A percentile compares a stretch with the other conserved stretches of the same genome.
phyloP scores from a whole-genome alignment of 805 yeast genomes.

The Saccharomyces eubayanus region DNA sequence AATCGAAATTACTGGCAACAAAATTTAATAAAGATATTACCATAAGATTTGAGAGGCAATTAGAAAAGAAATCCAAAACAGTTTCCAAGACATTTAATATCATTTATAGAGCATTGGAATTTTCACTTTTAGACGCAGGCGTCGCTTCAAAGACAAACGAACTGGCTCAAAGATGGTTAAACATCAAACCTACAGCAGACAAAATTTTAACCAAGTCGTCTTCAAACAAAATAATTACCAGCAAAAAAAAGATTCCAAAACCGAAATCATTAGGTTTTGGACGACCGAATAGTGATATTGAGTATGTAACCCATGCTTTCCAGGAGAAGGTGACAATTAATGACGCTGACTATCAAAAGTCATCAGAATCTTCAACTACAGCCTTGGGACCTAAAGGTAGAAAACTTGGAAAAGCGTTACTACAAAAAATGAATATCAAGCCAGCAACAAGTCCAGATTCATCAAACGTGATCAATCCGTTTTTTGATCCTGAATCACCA shows the following conservation, averaged over 20 bases:
- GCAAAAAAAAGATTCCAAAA: neutral
- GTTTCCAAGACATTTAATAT: slow-evolving; percentile 34
- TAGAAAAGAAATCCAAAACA: slow-evolving; percentile 32
- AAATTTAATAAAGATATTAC: slow-evolving; percentile 11
- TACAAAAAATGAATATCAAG: slow-evolving; percentile 36
- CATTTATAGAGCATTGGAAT: slow-evolving; percentile 35
- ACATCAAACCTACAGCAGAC: slow-evolving; percentile 14
- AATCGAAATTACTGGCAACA: slow-evolving; percentile 5
- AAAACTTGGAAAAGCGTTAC: slow-evolving; percentile 33
- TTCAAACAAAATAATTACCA: neutral
- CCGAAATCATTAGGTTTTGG: neutral
- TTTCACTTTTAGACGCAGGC: slow-evolving; percentile 33
- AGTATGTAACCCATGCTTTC: neutral
- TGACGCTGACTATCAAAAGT: neutral
- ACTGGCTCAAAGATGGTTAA: slow-evolving; percentile 32
- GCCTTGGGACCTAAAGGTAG: slow-evolving; percentile 3
- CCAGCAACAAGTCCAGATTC: slow-evolving; percentile 30
- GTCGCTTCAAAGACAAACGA: slow-evolving; percentile 32
- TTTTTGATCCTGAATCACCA: slow-evolving; percentile 5
- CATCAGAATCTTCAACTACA: neutral
- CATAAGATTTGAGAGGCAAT: slow-evolving; percentile 28
- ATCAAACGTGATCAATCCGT: slow-evolving; percentile 16
- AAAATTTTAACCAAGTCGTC: slow-evolving; percentile 8
- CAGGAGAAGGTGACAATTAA: slow-evolving; percentile 4
- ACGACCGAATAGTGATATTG: neutral